These are phyloP conservation scores for Potentilla sterilis DNA, from an alignment of 306 rosid genomes.

Conservation along the genomic window DNA sequence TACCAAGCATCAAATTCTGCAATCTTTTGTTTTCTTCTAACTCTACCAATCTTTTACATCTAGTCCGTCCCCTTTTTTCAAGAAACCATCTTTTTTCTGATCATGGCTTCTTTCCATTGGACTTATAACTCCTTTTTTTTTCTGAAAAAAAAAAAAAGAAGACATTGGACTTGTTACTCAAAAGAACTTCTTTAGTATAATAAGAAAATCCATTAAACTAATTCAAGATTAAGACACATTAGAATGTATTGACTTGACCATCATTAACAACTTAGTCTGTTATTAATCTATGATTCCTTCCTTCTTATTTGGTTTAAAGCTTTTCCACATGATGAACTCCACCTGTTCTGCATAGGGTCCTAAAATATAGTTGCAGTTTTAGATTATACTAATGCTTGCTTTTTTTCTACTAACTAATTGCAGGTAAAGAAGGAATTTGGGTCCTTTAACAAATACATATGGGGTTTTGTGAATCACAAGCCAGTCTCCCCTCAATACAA, in stretches of 20 bases:
- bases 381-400: background rate
- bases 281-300: conserved; percentile 17
- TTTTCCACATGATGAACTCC: conserved; percentile 36
- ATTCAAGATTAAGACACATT: background rate
- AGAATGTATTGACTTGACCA: conserved; percentile 6
- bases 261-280: conserved; percentile 15
- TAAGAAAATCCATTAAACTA: conserved; percentile 23
- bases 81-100: conserved; percentile 9
- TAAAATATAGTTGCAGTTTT: background rate
- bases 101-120: conserved; percentile 26
- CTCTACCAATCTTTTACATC: conserved; percentile 24
- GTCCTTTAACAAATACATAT: conserved; percentile 75
- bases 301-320: conserved; percentile 30
- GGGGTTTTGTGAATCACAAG: conserved; percentile 89
- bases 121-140: no score
- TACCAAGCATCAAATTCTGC: conserved; percentile 5
- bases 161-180: conserved; percentile 26
- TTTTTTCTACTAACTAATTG: background rate
- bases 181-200: conserved; percentile 19
- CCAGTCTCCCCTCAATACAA: conserved; percentile 84
- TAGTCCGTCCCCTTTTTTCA: conserved; percentile 29
- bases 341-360: conserved; percentile 21
- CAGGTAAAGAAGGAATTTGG: conserved; percentile 81
- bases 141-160: no score
- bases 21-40: background rate